A percentile compares a stretch with the other conserved stretches of the same genome.
These are phyloP conservation scores for Rubroboletus pulcherrimus DNA, from an alignment of 768 basidiomycete species.

Conservation along the genomic window DNA sequence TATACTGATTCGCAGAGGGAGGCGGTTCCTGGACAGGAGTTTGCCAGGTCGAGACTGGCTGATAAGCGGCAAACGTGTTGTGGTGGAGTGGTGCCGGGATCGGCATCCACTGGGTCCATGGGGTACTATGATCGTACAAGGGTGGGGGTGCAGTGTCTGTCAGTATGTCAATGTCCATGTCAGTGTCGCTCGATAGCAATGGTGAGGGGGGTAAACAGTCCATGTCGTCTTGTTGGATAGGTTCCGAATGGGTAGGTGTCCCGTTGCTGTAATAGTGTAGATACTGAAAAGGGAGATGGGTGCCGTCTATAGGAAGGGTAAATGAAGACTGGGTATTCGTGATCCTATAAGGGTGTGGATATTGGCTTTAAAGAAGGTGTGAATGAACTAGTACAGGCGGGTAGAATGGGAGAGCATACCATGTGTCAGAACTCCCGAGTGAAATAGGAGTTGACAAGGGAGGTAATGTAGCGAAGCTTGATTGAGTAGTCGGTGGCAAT, in stretches of 20 bases:
- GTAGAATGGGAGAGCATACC: not conserved
- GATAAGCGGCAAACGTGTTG: not conserved
- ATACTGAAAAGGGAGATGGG: not conserved
- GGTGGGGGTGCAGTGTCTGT: not conserved
- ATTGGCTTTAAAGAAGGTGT: not conserved
- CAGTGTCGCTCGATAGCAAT: constrained; percentile 1
- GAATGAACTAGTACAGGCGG: not conserved
- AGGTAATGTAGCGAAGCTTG: not conserved
- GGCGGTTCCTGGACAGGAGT: not conserved
- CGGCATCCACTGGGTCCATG: constrained; percentile 1
- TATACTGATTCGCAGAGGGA: not conserved
- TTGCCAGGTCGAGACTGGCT: not conserved
- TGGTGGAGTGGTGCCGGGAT: not conserved
- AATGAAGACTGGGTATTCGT: not conserved
- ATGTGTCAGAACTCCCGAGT: not conserved
- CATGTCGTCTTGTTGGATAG: constrained; percentile 7
- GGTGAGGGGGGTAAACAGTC: constrained; percentile 10
- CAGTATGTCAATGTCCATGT: constrained; percentile 14
- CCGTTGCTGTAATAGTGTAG: not conserved
- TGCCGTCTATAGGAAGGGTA: not conserved
- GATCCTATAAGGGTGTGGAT: not conserved
- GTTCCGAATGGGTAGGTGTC: not conserved
- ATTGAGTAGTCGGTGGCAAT: not conserved
- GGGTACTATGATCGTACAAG: not conserved
- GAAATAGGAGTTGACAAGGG: not conserved